A percentile compares a stretch with the other conserved stretches of the same genome.
These are phyloP conservation scores for Tremellales sp. DNA, from an alignment of 1,284 basidiomycete genomes.

Conservation along the genomic window DNA sequence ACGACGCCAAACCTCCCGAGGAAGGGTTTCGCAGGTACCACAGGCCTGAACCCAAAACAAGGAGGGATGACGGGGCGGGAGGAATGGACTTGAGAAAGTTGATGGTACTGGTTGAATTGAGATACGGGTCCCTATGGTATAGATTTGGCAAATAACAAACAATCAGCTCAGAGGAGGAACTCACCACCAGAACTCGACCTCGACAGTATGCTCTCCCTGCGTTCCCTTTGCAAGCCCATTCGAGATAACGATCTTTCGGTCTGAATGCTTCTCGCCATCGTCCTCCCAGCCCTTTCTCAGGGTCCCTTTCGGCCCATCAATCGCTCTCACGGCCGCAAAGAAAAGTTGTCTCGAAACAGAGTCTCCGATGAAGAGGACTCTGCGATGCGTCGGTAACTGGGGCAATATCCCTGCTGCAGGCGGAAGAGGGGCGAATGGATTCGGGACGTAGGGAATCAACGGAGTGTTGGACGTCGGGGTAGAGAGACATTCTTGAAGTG, in stretches of 20 bases:
- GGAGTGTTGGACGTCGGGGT: conserved; percentile 20
- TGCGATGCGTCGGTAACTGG: conserved; percentile 21
- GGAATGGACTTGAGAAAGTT: conserved; percentile 41
- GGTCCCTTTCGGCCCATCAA: conserved; percentile 24
- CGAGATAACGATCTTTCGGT: conserved; percentile 50
- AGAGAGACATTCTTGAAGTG: conserved; percentile 26
- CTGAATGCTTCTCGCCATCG: conserved; percentile 61
- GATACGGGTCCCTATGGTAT: conserved; percentile 53
- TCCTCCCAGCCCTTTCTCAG: conserved; percentile 30
- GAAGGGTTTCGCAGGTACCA: conserved; percentile 76
- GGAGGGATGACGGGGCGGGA: conserved; percentile 55
- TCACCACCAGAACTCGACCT: conserved; percentile 67
- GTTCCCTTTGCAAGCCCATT: conserved; percentile 8
- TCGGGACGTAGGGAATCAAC: neutral
- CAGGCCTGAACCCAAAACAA: conserved; percentile 76
- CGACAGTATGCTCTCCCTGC: conserved; percentile 37
- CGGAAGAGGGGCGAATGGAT: neutral
- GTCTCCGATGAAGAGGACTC: conserved; percentile 76
- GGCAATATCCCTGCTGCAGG: no score
- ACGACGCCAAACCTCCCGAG: conserved; percentile 69
- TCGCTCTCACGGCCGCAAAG: conserved; percentile 63
- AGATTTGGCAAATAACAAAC: neutral
- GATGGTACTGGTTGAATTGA: conserved; percentile 62
- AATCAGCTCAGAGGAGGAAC: conserved; percentile 9
- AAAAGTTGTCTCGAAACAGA: conserved; percentile 74